Evolutionary conservation across 441 rosid species (phyloP).

Genomic region (Erysimum cheiri): DNA sequence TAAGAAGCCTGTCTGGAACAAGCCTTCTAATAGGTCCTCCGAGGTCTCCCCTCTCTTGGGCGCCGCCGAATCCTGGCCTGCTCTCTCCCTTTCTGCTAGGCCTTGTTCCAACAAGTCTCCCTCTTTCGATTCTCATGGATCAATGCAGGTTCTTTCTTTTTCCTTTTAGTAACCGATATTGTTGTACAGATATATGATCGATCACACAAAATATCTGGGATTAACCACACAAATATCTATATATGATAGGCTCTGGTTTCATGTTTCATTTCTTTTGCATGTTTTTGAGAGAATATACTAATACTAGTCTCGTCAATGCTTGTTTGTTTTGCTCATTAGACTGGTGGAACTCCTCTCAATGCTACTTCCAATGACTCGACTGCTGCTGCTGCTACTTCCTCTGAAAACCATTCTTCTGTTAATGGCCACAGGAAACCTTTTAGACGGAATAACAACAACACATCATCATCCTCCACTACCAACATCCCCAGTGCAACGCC

Average conservation of each 20-base stretch:
- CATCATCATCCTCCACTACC: slow-evolving; percentile 1
- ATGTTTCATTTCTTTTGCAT: slow-evolving; percentile 36
- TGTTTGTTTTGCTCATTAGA: slow-evolving; percentile 13
- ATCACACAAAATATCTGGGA: too few species aligned
- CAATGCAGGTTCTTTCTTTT: slow-evolving; percentile 22
- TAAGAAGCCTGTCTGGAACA: slow-evolving; percentile 74
- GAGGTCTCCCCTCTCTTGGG: slow-evolving; percentile 65
- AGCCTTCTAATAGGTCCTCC: slow-evolving; percentile 59
- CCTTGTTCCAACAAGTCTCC: slow-evolving; percentile 53
- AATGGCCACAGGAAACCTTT: slow-evolving; percentile 37
- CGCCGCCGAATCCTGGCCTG: slow-evolving; percentile 81
- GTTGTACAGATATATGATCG: too few species aligned
- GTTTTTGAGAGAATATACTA: neutral
- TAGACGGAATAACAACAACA: slow-evolving; percentile 24
- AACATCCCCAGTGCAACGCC: neutral
- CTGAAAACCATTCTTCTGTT: slow-evolving; percentile 15
- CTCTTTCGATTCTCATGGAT: slow-evolving; percentile 52
- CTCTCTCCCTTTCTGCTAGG: slow-evolving; percentile 69
- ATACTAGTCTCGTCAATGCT: neutral
- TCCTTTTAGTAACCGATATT: neutral
- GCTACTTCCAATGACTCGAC: slow-evolving; percentile 1
- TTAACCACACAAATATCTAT: neutral
- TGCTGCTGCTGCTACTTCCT: slow-evolving; percentile 20
- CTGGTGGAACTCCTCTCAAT: neutral
- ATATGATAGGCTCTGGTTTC: neutral